Percentiles rank a stretch among this genome's conserved stretches.
Conservation (phyloP, 225 moss, liverwort and hornwort genomes). For the Bryum argenteum region DNA sequence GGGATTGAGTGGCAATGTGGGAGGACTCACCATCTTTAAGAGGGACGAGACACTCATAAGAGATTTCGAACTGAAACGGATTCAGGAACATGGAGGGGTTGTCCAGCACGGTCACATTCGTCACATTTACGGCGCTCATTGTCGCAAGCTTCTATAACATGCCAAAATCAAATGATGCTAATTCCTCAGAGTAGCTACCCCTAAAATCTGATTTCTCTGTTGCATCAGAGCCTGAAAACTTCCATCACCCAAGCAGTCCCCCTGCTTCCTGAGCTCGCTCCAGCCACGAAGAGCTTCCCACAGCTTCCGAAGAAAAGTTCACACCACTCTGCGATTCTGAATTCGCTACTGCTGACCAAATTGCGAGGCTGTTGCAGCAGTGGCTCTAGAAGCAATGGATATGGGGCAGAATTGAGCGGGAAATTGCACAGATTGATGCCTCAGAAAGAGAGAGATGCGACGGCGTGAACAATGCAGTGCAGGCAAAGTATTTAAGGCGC, state of each 20-base stretch:
- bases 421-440: too few relatives aligned
- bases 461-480: rapidly evolving
- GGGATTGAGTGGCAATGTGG: not conserved
- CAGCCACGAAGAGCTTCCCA: too few relatives aligned
- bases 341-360: too few relatives aligned
- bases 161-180: not conserved
- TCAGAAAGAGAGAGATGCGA: rapidly evolving
- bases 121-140: slow-evolving; percentile 94
- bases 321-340: too few relatives aligned
- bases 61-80: slow-evolving; percentile 91
- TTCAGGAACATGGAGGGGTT: slow-evolving; percentile 92
- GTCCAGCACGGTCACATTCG: slow-evolving; percentile 85
- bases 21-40: slow-evolving; percentile 74
- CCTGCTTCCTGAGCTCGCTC: too few relatives aligned
- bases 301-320: too few relatives aligned
- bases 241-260: not conserved
- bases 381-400: too few relatives aligned
- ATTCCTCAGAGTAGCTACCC: not conserved
- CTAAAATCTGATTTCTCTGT: too few relatives aligned
- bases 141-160: slow-evolving; percentile 3
- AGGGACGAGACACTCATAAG: slow-evolving; percentile 83
- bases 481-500: slow-evolving; percentile 10
- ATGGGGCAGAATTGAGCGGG: too few relatives aligned
- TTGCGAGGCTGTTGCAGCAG: too few relatives aligned
- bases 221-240: not conserved